phyloP scores from a whole-genome alignment of 176 grass and related monocot genomes.

The Phoenix dactylifera region DNA sequence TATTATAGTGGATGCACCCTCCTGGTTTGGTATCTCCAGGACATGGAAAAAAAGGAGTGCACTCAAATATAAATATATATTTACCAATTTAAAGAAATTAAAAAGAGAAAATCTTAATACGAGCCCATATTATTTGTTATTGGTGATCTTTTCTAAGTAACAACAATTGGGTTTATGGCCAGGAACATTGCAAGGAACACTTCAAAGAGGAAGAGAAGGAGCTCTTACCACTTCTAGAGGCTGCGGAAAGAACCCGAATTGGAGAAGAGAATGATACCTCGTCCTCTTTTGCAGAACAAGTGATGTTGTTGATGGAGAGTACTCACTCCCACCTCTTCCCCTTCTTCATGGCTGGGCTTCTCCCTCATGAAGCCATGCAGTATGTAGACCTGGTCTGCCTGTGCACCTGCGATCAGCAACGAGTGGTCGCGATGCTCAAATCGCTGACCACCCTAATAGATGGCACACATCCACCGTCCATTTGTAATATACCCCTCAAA shows the following conservation, averaged over 20 bases:
- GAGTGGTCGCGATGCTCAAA: conserved; percentile 53
- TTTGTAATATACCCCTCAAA: conserved; percentile 5
- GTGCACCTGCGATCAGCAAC: conserved; percentile 37
- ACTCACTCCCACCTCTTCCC: conserved; percentile 84
- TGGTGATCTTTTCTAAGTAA: too few relatives aligned
- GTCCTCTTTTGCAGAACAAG: conserved; percentile 40
- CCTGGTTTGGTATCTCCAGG: too few relatives aligned
- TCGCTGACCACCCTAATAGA: conserved; percentile 50
- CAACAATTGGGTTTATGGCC: too few relatives aligned
- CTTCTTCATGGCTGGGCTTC: conserved; percentile 87
- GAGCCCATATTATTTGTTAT: too few relatives aligned
- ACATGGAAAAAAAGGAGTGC: too few relatives aligned
- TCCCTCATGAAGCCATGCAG: conserved; percentile 77
- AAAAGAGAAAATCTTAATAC: too few relatives aligned
- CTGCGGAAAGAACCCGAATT: conserved; percentile 41
- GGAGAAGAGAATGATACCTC: conserved; percentile 57
- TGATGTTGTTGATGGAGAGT: conserved; percentile 48
- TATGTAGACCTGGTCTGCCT: conserved; percentile 70
- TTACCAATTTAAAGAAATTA: too few relatives aligned
- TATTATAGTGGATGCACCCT: too few relatives aligned
- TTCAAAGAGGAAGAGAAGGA: conserved; percentile 89
- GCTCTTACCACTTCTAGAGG: conserved; percentile 58
- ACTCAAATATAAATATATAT: too few relatives aligned
- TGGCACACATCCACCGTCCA: conserved; percentile 17
- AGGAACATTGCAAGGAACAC: conserved; percentile 84